Evolutionary conservation across 768 basidiomycete species (phyloP).

Genomic region (Macrolepiota albuminosa): DNA sequence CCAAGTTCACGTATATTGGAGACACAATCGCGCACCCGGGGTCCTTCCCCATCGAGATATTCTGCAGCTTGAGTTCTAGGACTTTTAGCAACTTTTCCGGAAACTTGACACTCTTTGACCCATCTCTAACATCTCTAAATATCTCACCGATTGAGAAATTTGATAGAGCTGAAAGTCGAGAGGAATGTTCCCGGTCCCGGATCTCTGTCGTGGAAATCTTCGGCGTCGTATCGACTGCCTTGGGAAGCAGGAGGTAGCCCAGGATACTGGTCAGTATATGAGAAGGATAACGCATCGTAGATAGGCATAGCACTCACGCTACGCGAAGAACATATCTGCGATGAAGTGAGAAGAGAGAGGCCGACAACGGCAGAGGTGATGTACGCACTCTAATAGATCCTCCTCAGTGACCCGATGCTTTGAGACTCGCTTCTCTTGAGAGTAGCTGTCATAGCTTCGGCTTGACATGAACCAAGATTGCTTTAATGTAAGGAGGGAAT

Average conservation of each 20-base stretch:
- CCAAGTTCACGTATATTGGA: not conserved
- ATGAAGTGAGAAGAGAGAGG: constrained; percentile 8
- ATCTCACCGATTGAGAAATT: constrained; percentile 70
- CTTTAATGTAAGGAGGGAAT: not conserved
- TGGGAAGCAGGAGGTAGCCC: constrained; percentile 65
- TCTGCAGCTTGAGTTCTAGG: constrained; percentile 83
- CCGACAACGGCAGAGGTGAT: constrained; percentile 5
- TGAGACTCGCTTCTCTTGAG: constrained; percentile 69
- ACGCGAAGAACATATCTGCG: constrained; percentile 76
- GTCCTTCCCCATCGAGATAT: constrained; percentile 92
- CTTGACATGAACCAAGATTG: constrained; percentile 50
- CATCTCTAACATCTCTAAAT: constrained; percentile 74
- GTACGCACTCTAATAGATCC: constrained; percentile 73
- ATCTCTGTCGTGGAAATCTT: constrained; percentile 27
- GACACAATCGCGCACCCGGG: constrained; percentile 55
- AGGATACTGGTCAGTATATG: constrained; percentile 49
- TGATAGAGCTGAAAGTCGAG: constrained; percentile 65
- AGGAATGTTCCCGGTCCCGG: constrained; percentile 62
- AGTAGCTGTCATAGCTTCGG: constrained; percentile 68
- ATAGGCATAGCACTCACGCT: constrained; percentile 49
- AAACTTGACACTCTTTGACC: constrained; percentile 84
- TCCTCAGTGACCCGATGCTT: constrained; percentile 70
- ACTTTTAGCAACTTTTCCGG: constrained; percentile 92
- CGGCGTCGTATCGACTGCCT: constrained; percentile 34
- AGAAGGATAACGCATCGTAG: not conserved